Conservation (phyloP, 805 yeast species). For the Metschnikowia borealis region DNA sequence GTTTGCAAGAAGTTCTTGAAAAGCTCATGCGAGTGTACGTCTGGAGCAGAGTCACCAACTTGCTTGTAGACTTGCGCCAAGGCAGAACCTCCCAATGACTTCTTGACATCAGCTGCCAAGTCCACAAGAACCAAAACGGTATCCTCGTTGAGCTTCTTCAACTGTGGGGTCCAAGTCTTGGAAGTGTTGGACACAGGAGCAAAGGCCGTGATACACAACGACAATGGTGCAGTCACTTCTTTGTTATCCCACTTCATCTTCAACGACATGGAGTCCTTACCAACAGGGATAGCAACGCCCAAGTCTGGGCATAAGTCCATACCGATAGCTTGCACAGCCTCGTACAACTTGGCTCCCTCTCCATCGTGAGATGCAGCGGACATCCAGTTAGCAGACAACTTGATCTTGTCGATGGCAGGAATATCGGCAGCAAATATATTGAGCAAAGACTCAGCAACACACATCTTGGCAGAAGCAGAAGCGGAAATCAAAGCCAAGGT, state of each 20-base stretch:
- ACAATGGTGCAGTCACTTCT: conserved; percentile 93
- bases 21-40: conserved; percentile 62
- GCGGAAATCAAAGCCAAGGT: conserved; percentile 82
- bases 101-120: conserved; percentile 51
- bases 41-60: conserved; percentile 79
- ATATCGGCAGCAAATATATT: conserved; percentile 90
- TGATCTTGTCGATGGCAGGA: conserved; percentile 65
- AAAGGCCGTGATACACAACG: conserved; percentile 87
- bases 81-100: conserved; percentile 88
- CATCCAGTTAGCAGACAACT: conserved; percentile 99
- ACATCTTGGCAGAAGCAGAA: conserved; percentile 88
- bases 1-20: conserved; percentile 71
- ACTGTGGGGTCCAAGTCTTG: conserved; percentile 92
- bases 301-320: conserved; percentile 89
- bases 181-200: conserved; percentile 81
- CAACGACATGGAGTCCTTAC: conserved; percentile 99
- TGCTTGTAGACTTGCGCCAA: conserved; percentile 89
- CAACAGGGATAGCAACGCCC: conserved; percentile 92
- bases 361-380: conserved; percentile 92
- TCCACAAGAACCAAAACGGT: conserved; percentile 77
- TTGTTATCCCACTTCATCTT: conserved; percentile 94
- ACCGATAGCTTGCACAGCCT: conserved; percentile 96
- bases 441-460: conserved; percentile 90
- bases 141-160: conserved; percentile 48
- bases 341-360: conserved; percentile 91